Base-by-base conservation (phyloP, 1,139 yeast species). In the Suhomyces maxii region DNA sequence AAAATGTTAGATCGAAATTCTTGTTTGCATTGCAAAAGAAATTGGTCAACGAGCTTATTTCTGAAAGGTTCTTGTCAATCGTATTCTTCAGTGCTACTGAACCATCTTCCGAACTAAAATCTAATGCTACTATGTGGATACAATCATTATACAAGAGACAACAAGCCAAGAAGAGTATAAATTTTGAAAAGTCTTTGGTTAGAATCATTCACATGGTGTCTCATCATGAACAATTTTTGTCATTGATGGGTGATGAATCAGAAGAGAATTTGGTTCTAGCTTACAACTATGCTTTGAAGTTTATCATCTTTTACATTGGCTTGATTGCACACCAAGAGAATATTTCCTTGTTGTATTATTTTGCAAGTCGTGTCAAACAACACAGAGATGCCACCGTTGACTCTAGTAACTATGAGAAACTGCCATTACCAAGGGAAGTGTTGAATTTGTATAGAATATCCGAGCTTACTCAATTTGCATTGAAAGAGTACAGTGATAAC, bases 331-430 rank as follows among this genome's bases (percentile, higher is more conserved):
- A 76, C 8, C 75, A 79, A 36, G 87, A 84, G 26, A 90, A 89
- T 55, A 72, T 87, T 28, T 85, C 95, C 2, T 65, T 89, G 50
- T 61, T 90, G 7, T 89, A 83, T 60, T 89, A 90, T 61, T 69
- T 89, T 44, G 83, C 95, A 0, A 87, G 89, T 52, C 74, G 96
- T 42, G 78, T 89, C 28, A 90, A 89, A 60, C 95, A 89, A 60
- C 87, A 84, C 56, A 73, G 83, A 48, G 96, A 89, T 66, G 74
- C 73, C 2, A 60, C 73, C 1, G 54, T 76, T n/a, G 68, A 69
- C 26, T 66, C 72, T 11, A 53, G 56, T 1, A 63, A 67, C 5
- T 80, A 69, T 45, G 71, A 65, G 12, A 34, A 46, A 38, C 58
- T 62, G 30, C 60, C 61, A 13, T 45, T 53, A 3, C 65, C 69